These are phyloP conservation scores for Sporisorium graminicola DNA, from an alignment of 1,284 basidiomycete genomes.

Conservation along the genomic window DNA sequence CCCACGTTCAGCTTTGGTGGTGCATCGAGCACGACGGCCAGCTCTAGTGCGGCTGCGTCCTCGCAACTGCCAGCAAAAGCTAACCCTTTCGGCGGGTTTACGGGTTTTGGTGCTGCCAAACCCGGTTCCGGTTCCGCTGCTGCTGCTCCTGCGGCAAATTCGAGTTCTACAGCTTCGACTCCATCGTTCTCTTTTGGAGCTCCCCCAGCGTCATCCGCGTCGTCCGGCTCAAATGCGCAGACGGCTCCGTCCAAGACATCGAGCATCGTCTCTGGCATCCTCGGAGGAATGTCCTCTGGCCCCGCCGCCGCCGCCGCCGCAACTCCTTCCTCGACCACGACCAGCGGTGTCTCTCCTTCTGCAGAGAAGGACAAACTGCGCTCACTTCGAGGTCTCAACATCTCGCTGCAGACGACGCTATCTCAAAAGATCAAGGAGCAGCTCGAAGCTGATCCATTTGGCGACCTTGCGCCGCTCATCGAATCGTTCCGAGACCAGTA, in stretches of 20 bases:
- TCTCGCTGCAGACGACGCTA: conserved; percentile 33
- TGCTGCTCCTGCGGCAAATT: conserved; percentile 9
- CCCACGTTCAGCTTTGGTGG: conserved; percentile 37
- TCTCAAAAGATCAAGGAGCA: conserved; percentile 38
- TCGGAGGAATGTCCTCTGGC: conserved; percentile 16
- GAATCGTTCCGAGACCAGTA: conserved; percentile 39
- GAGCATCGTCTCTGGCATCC: conserved; percentile 14
- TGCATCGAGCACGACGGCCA: conserved; percentile 5
- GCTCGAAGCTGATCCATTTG: conserved; percentile 41
- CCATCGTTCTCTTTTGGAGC: conserved; percentile 24
- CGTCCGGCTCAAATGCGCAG: conserved; percentile 11
- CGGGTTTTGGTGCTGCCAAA: conserved; percentile 31
- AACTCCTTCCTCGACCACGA: conserved; percentile 4
- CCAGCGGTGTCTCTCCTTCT: conserved; percentile 11
- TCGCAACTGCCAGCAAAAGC: conserved; percentile 23
- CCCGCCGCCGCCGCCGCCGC: too few relatives aligned
- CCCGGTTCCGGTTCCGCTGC: conserved; percentile 15
- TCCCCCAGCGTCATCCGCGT: conserved; percentile 9
- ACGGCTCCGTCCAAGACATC: conserved; percentile 28
- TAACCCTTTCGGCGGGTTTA: conserved; percentile 40
- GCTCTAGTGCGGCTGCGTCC: background rate
- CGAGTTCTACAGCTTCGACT: conserved; percentile 12
- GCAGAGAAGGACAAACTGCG: conserved; percentile 26
- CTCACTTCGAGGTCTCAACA: conserved; percentile 40
- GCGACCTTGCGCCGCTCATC: conserved; percentile 31